Base-by-base conservation (phyloP, 2,329 filamentous ascomycete species). In the Ophiostoma ulmi region DNA sequence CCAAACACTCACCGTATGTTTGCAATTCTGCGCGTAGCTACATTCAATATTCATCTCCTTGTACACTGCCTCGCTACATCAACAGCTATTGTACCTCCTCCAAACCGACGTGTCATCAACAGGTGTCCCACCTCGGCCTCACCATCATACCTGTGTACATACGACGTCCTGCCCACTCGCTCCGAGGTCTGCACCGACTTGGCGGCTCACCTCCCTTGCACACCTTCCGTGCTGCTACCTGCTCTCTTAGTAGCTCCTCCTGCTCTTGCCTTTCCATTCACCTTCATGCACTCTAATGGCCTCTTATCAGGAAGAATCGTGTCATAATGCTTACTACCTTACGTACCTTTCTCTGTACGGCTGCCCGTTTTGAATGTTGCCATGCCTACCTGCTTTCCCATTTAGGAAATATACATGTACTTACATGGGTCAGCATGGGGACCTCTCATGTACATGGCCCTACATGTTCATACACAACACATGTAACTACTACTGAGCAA, bases 271-370 rank as follows among this genome's bases (percentile, higher is more conserved):
- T 63, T 13, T 35, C 5, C 58, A 13, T 20, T 26, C 13, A 31
- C 26, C 26, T 14, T 35, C 26, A 14, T 63, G 22, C 58, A 63
- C 13, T 35, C 5, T 7, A 31, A 63, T 35, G 58, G 26, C 26
- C 44, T 35, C 58, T 63, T 63, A 63, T 63, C 58, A 63, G 26
- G 58, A 36, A 36, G 26, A 26, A 63, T 63, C 58, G 58, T 31
- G 58, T 31, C 58, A 63, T 35, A 63, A 63, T 63, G 58, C 58
- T 63, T 31, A 63, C 58, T 63, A 63, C 58, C 58, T 14, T 63
- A 63, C 58, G 11, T 35, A 20, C 58, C 13, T 35, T 31, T 17
- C n/a, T 22, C 58, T 35, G 13, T 63, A 35, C 58, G 26, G 22
- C 58, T 35, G 58, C 14, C 58, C 58, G 58, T 63, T 63, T 63